A percentile compares a stretch with the other conserved stretches of the same genome.
Conservation (phyloP, 345 rosid genomes). For the Camelina laxa region DNA sequence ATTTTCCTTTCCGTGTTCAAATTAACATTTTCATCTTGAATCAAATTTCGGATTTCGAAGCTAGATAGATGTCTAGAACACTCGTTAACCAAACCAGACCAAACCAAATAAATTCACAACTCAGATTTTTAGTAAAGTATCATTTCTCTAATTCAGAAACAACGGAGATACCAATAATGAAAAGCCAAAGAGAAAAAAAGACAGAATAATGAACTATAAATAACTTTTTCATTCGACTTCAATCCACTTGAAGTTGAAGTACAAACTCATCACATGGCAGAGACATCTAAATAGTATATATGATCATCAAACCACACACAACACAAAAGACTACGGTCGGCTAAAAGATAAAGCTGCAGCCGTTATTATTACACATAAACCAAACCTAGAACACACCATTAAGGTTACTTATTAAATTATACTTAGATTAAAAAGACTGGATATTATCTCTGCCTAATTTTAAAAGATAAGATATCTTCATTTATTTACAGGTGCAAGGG, state of each 20-base stretch:
- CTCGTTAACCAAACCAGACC: no score
- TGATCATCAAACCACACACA: conserved; percentile 16
- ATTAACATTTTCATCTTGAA: no score
- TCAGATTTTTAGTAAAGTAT: not conserved
- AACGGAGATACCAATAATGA: not conserved
- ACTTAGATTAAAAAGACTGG: not conserved
- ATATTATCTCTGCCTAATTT: conserved; percentile 25
- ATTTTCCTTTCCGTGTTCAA: no score
- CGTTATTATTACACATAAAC: conserved; percentile 30
- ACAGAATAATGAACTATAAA: not conserved
- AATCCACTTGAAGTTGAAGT: not conserved
- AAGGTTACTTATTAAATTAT: not conserved
- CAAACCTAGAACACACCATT: conserved; percentile 31
- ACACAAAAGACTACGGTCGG: not conserved
- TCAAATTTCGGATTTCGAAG: no score
- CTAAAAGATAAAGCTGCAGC: conserved; percentile 19
- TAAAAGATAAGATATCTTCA: not conserved
- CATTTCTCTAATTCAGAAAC: not conserved
- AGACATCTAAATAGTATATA: not conserved
- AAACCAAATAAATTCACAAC: no score
- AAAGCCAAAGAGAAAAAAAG: no score
- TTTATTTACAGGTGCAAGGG: conserved; percentile 87
- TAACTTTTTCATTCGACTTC: not conserved
- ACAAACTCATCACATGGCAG: conserved; percentile 32
- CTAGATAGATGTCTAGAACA: no score